Evolutionary conservation across 176 grass and related monocot genomes (phyloP), one percentile per base, ranked within the genome.

Genomic region (Poa annua): DNA sequence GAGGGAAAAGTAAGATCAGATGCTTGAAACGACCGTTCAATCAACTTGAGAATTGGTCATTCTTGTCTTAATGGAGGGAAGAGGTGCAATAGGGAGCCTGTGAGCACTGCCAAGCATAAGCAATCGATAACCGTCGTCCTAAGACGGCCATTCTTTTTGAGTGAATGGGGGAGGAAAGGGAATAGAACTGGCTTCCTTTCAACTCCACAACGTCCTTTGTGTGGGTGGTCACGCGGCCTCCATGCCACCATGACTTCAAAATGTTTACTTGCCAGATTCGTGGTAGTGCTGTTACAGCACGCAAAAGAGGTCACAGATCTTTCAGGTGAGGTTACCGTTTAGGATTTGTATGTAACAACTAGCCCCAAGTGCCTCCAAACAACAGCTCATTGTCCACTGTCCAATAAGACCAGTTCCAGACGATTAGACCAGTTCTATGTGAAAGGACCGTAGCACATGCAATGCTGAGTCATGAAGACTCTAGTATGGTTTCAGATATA

Each of bases 211-310:
- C 2, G 24, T 0, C 52, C 8, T 60, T 62, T 49, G 41, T 71
- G 65, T 85, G 75, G 8, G 53, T 79, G 65, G 8, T 78, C 53
- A 71, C 64, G 54, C 84, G 9, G 39, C 76, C 67, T 32, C 53
- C 76, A 36, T 72, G 66, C 75, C 19, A 74, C 39, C 39, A 45
- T 35, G 25, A 25, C 81, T 34, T 73, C 7, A 8, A 73, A 34
- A 74, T 22, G 41, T 35, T 48, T 12, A 71, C 11, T 34, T 55
- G 14, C 20, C 49, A 5, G 26, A 34, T 36, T 7, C 76, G 36
- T 50, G 55, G 34, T 8, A 4, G 49, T 64, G 67, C 84, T 53
- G 55, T 73, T 80, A 62, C 55, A 64, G 44, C 76, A 73, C 66
- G 84, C 76, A 44, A 71, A 86, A 80, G 7, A 0, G 55, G 32